Percentiles rank a stretch among this genome's conserved stretches.
phyloP scores from a whole-genome alignment of 2,329 filamentous ascomycete species.

The Scytalidium sp. region DNA sequence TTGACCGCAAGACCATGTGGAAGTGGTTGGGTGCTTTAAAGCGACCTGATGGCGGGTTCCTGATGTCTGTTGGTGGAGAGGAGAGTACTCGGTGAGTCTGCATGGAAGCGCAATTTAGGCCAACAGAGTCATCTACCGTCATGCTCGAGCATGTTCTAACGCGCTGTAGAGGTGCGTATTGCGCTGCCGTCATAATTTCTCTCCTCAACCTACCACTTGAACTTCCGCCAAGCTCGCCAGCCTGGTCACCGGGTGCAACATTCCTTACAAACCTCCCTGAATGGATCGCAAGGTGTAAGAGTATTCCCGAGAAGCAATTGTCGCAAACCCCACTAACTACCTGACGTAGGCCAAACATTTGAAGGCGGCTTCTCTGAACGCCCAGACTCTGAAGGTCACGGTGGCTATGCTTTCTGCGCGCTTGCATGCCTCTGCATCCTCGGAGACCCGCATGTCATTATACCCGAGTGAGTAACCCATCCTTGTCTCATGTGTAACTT shows the following conservation, averaged over 20 bases:
- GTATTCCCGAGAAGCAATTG: conserved; percentile 4
- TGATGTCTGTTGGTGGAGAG: conserved; percentile 81
- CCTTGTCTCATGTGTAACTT: not conserved
- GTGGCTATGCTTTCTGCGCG: conserved; percentile 94
- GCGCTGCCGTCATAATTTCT: conserved; percentile 79
- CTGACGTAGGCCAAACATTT: conserved; percentile 72
- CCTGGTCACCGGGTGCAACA: conserved; percentile 57
- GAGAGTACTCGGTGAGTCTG: conserved; percentile 77
- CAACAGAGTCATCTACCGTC: not conserved
- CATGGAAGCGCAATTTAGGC: not conserved
- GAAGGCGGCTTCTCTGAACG: conserved; percentile 90
- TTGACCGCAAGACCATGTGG: conserved; percentile 86
- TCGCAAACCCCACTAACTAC: conserved; percentile 3
- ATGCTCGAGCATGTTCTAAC: conserved; percentile 10
- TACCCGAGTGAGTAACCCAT: conserved; percentile 62
- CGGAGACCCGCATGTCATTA: conserved; percentile 70
- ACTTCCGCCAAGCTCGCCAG: conserved; percentile 70
- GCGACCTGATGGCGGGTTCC: conserved; percentile 85
- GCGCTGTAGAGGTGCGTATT: conserved; percentile 75
- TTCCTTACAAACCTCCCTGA: conserved; percentile 73
- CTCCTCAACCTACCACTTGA: conserved; percentile 80
- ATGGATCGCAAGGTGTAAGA: conserved; percentile 76
- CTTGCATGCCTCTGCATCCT: conserved; percentile 85
- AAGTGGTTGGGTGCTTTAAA: conserved; percentile 85
- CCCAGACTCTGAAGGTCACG: conserved; percentile 88